Evolutionary conservation across 306 rosid genomes (phyloP), one percentile per base, ranked within the genome.

Genomic region (Carpinus viminea): DNA sequence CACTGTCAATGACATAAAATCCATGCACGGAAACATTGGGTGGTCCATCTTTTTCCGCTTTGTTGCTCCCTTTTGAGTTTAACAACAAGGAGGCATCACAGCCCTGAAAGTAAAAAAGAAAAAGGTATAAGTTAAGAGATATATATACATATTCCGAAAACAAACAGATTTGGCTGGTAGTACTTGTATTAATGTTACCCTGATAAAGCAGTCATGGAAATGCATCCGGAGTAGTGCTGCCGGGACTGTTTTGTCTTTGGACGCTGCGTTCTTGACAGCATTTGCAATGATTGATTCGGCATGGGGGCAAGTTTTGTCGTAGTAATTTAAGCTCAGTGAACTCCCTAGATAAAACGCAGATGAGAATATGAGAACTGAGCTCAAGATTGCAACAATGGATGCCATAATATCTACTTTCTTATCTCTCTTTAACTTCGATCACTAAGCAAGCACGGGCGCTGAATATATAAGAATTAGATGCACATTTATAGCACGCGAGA

Each of bases 241-340:
- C 3, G 89, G 87, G 69, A 88, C 83, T 78, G 91, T 85, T 72
- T 79, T 76, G 78, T 88, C 91, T 20, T 80, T 83, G 12, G 75
- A 62, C 2, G 53, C 56, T 1, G 84, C 91, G 51, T 11, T 68
- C 72, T 68, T 68, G 72, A 68, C 51, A 41, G 72, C 72, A 41
- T 41, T 8, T 4, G 52, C 10, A n/a, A 68, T 43, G 31, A 68
- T 68, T 41, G 72, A 68, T 68, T 94, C 97, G 0, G 80, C 79
- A 36, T 82, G 64, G 8, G 97, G 98, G 76, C 98, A 94, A 52
- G 91, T 87, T 75, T 92, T 89, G 20, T 83, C 85, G 13, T 94
- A 92, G 84, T 92, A 77, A 79, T 94, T 89, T 38, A 72, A 83
- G 91, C 94, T 87, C 51, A 94, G 89, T 17, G 97, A 88, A 18